Evolutionary conservation across 768 basidiomycete genomes (phyloP), one percentile per base, ranked within the genome.

Genomic region (Lactarius evosmus): DNA sequence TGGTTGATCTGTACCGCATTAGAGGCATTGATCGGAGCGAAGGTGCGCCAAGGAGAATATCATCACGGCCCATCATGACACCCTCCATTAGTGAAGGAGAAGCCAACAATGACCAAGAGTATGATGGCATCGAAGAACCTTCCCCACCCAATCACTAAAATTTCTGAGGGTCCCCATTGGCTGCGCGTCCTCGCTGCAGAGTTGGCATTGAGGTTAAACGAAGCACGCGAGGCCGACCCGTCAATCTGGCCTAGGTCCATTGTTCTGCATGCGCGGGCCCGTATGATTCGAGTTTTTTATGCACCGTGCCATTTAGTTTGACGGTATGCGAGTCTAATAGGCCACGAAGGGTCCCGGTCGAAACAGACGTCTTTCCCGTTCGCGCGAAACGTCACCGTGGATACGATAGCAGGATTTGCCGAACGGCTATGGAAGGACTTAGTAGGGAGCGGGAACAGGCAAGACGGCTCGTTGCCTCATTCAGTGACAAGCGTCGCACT

Each of bases 61-160:
- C 60, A 14, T 30, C 22, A 52, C 46, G 30, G 57, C 14, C 32
- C 40, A 32, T 40, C 41, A 38, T 9, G 30, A 32, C 52, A 14
- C 17, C 12, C 29, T 32, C 8, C 16, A 25, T 40, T 12, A 96
- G 95, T 98, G 38, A 94, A 92, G 70, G 91, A 93, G 71, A 93
- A 93, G 74, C 80, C 87, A 17, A 77, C 80, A 0, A 76, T 89
- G 33, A 88, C 83, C 66, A 98, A 97, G 78, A 93, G 91, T 70
- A 98, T 98, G 96, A 77, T 94, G 58, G 93, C 94, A 0, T 89
- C 93, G n/a, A 99, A 99, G 74, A 98, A 98, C 71, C 82, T 98
- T 27, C 85, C 88, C 0, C 84, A 85, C 36, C 83, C 90, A 0
- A 85, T 98, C 27, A 89, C 81, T 7, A 87, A 85, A 46, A 76